Evolutionary conservation across 441 rosid species (phyloP).

Genomic region (Hura crepitans): DNA sequence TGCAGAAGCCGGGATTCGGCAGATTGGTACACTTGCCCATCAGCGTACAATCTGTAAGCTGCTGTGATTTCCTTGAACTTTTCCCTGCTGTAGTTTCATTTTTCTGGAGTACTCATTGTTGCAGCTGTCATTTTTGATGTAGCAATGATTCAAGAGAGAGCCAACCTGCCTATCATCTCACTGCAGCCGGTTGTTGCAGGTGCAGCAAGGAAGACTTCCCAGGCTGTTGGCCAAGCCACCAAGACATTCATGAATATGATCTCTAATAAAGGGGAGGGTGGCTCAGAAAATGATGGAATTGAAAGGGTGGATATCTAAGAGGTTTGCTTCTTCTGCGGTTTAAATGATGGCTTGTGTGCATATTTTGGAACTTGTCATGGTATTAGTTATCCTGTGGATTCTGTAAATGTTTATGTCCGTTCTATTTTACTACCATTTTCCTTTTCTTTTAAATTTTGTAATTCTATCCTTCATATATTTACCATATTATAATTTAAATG

Average conservation of each 20-base stretch:
- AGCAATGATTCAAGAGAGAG: slow-evolving; percentile 94
- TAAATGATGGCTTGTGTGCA: slow-evolving; percentile 12
- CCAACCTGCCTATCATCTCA: slow-evolving; percentile 70
- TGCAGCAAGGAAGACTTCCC: slow-evolving; percentile 77
- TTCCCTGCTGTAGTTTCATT: not conserved
- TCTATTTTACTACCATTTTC: not conserved
- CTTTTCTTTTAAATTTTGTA: too few relatives aligned
- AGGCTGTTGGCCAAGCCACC: slow-evolving; percentile 73
- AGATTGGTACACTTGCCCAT: slow-evolving; percentile 73
- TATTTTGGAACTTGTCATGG: not conserved
- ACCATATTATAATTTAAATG: too few relatives aligned
- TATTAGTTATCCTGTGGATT: not conserved
- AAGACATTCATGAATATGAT: slow-evolving; percentile 59
- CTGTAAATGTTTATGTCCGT: not conserved
- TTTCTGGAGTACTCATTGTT: slow-evolving; percentile 16
- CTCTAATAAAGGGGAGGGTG: slow-evolving; percentile 41
- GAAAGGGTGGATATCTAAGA: slow-evolving; percentile 41
- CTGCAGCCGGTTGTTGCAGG: slow-evolving; percentile 73
- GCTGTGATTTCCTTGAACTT: not conserved
- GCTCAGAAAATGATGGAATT: slow-evolving; percentile 36
- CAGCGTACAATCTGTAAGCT: slow-evolving; percentile 70
- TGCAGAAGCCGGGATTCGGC: slow-evolving; percentile 82
- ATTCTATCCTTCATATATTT: too few relatives aligned
- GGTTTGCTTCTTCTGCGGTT: not conserved
- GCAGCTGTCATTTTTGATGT: slow-evolving; percentile 19